These are phyloP conservation scores for Camelina sativa DNA, from an alignment of 345 rosid genomes.

Conservation along the genomic window DNA sequence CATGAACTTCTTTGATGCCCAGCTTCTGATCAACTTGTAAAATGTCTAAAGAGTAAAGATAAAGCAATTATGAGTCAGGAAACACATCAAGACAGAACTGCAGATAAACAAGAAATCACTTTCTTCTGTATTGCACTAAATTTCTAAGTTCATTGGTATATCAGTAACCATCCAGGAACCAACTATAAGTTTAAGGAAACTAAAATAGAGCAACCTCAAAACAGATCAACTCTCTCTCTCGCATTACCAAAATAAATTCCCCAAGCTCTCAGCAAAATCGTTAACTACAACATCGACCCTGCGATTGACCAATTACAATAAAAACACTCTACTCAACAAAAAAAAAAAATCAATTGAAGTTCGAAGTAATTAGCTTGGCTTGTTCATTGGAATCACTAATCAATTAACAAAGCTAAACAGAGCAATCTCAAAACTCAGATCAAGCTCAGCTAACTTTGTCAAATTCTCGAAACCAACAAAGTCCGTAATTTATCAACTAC, in stretches of 20 bases:
- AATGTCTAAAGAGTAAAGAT: slow-evolving; percentile 55
- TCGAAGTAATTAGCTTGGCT: not conserved
- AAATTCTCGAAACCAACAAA: not conserved
- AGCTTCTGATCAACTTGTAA: slow-evolving; percentile 89
- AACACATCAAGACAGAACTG: not conserved
- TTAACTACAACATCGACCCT: not conserved
- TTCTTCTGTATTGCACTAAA: not conserved
- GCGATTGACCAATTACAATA: too few relatives aligned
- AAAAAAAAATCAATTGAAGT: not conserved
- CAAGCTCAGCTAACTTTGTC: slow-evolving; percentile 13
- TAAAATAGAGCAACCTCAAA: slow-evolving; percentile 9
- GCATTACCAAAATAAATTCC: not conserved
- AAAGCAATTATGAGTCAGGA: not conserved
- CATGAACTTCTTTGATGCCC: slow-evolving; percentile 99
- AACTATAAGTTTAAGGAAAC: not conserved
- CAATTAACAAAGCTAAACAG: not conserved
- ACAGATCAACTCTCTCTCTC: not conserved
- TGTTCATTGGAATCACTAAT: not conserved
- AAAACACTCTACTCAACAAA: not conserved
- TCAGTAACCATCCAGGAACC: not conserved
- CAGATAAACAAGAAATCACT: not conserved
- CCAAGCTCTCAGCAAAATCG: not conserved
- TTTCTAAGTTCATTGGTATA: not conserved
- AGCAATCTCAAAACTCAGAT: slow-evolving; percentile 10
- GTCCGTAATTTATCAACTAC: not conserved